Base-by-base conservation (phyloP, 371 early-diverging fungal species). In the Zopfochytrium polystomum region DNA sequence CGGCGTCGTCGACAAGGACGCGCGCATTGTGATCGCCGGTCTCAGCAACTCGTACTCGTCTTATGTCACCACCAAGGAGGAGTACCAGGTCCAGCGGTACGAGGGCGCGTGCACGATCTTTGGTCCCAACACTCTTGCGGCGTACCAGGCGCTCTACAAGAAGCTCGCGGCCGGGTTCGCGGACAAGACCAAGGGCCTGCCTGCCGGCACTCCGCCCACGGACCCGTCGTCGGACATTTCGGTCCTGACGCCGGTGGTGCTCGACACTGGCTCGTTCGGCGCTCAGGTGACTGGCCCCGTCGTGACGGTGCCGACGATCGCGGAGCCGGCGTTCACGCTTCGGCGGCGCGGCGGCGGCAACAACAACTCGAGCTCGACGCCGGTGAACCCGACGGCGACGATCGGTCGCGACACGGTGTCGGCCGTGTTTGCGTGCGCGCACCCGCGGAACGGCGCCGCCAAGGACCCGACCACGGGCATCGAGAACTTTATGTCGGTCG, bases 51-150 rank as follows among this genome's bases (percentile, higher is more conserved):
- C 65, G 15, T 75, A 74, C 55, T 71, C 81, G 63, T 78, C 79
- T 31, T 87, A 87, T 58, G 76, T 81, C 53, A 68, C 84, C 1
- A 87, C 85, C 2, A 77, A 56, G 58, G 87, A 86, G 66, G 87
- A 86, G 61, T 86, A 86, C 49, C 74, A 79, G 48, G 72, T 80
- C 44, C 87, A 87, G 62, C 72, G 86, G 48, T 87, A 86, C 60
- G 87, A 87, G 74, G 87, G 79, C 7, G 87, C 78, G 1, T 80
- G 81, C 46, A 87, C 87, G 22, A 77, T 80, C 23, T 87, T 77
- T 67, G 87, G 87, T 1, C 86, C 85, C 2, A 57, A 84, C 62
- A 82, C 86, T 7, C 60, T 87, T 20, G 55, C 71, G 18, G 87
- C 76, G 1, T 83, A 85, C 67, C 75, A 82, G 23, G 60, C 81